Base-by-base conservation (phyloP, 164 flowering plant genomes). In the Magnolia kwangsiensis region DNA sequence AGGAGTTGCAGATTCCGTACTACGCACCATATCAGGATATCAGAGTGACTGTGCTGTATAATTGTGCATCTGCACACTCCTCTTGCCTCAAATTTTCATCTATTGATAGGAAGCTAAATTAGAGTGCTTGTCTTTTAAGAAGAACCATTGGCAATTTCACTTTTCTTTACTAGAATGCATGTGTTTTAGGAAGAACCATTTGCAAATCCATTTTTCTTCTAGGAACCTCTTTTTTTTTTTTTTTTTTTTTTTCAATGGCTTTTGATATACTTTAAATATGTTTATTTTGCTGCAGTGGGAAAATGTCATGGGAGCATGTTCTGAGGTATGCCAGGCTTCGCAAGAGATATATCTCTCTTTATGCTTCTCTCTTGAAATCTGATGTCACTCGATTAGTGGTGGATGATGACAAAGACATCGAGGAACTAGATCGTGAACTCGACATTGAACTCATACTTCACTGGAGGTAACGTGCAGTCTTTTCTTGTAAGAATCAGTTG, bases 281-380 rank as follows among this genome's bases (percentile, higher is more conserved):
- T 61, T 50, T 31, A 51, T 21, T 78, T 13, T 77, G 29, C 70
- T 77, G 81, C 92, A 94, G 98, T 88, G 99, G 98, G 78, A 90
- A 77, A 77, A 37, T 96, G 77, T 89, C 94, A 24, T 96, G 99
- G 99, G 97, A 94, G 80, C 98, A 92, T 76, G 94, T 96, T 69
- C 83, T 96, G 82, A 88, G 76, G 80, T 89, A 87, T 83, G 88
- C 97, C 74, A 85, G 86, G 5, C 79, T 96, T 64, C 91, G 96
- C 0, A 96, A 94, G 85, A 92, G 82, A 81, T 96, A 96, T 72
- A 90, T 96, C 27, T 85, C 96, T 58, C 84, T 92, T 20, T 96
- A 96, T 88, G 95, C 93, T 78, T 84, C 94, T 51, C 79, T 94
- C 76, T 92, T 96, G 74, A 96, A 93, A 81, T 86, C 98, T 72